Evolutionary conservation across 495 filamentous ascomycete species (phyloP).

Genomic region (Lepidopterella palustris): DNA sequence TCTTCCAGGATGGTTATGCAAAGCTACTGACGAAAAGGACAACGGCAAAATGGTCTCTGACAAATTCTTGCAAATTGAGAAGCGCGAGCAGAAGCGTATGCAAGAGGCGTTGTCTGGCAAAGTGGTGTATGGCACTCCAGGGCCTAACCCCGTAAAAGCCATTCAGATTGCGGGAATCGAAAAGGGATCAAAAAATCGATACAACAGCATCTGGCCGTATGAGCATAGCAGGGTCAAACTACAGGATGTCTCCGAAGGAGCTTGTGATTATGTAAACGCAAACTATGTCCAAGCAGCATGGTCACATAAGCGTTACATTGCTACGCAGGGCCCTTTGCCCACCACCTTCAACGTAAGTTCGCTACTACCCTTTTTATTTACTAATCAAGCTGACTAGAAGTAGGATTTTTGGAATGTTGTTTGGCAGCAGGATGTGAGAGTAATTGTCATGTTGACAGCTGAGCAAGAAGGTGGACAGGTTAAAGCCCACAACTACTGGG

Average conservation of each 20-base stretch:
- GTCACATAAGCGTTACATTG: slow-evolving; percentile 88
- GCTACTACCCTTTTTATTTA: neutral
- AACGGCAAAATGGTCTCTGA: slow-evolving; percentile 75
- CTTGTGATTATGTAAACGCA: slow-evolving; percentile 94
- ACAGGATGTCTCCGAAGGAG: slow-evolving; percentile 58
- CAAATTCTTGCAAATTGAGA: slow-evolving; percentile 77
- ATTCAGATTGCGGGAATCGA: slow-evolving; percentile 81
- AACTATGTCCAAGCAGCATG: slow-evolving; percentile 71
- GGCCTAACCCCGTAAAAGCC: slow-evolving; percentile 19
- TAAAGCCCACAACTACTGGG: slow-evolving; percentile 94
- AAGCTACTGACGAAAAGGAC: slow-evolving; percentile 57
- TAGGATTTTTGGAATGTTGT: slow-evolving; percentile 98
- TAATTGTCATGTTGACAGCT: slow-evolving; percentile 95
- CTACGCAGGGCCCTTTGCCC: slow-evolving; percentile 88
- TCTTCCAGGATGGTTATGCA: slow-evolving; percentile 72
- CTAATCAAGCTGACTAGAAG: slow-evolving; percentile 37
- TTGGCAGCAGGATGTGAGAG: slow-evolving; percentile 92
- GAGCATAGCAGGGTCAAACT: slow-evolving; percentile 87
- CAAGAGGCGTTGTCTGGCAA: slow-evolving; percentile 71
- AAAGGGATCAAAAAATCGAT: slow-evolving; percentile 89
- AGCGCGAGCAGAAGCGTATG: slow-evolving; percentile 83
- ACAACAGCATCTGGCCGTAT: slow-evolving; percentile 96
- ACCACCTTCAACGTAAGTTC: slow-evolving; percentile 79
- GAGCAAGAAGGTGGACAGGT: slow-evolving; percentile 89
- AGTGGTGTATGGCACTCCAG: slow-evolving; percentile 46